Conservation (phyloP, 2,329 filamentous ascomycete genomes). For the Metarhizium brunneum region DNA sequence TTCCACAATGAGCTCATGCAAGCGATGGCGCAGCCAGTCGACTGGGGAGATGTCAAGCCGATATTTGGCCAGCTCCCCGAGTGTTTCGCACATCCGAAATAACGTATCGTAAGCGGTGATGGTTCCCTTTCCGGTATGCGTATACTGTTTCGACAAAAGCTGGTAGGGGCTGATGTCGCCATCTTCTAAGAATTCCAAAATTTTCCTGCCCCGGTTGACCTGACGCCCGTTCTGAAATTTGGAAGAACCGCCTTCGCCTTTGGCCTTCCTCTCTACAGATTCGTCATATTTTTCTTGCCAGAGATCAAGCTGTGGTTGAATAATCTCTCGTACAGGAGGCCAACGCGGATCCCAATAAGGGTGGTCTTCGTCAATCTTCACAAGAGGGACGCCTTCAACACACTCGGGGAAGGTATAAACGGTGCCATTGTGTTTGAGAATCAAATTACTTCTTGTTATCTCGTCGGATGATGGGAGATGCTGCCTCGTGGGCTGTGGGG, state of each 20-base stretch:
- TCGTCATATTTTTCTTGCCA: constrained; percentile 39
- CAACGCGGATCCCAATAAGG: constrained; percentile 49
- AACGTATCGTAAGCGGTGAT: constrained; percentile 46
- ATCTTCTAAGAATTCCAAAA: constrained; percentile 41
- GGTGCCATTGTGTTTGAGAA: constrained; percentile 37
- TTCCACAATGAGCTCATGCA: constrained; percentile 37
- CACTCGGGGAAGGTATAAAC: constrained; percentile 42
- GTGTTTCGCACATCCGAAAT: constrained; percentile 43
- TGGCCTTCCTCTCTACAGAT: constrained; percentile 22
- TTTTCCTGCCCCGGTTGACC: constrained; percentile 43
- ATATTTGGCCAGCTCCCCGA: constrained; percentile 45
- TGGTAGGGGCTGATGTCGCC: constrained; percentile 49
- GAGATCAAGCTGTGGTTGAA: constrained; percentile 33
- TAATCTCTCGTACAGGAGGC: constrained; percentile 33
- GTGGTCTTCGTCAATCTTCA: constrained; percentile 38
- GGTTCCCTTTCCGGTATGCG: constrained; percentile 29
- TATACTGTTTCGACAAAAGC: constrained; percentile 42
- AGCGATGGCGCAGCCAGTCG: constrained; percentile 48
- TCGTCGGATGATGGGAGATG: constrained; percentile 13
- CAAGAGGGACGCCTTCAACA: constrained; percentile 42
- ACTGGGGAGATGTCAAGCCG: constrained; percentile 41
- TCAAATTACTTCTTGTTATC: constrained; percentile 36
- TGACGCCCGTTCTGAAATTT: constrained; percentile 47
- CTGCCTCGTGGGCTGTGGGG: constrained; percentile 15
- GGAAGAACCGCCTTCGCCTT: constrained; percentile 25